Evolutionary conservation across 2,329 filamentous ascomycete species (phyloP), one percentile per base, ranked within the genome.

Genomic region (Apiospora saccharicola): DNA sequence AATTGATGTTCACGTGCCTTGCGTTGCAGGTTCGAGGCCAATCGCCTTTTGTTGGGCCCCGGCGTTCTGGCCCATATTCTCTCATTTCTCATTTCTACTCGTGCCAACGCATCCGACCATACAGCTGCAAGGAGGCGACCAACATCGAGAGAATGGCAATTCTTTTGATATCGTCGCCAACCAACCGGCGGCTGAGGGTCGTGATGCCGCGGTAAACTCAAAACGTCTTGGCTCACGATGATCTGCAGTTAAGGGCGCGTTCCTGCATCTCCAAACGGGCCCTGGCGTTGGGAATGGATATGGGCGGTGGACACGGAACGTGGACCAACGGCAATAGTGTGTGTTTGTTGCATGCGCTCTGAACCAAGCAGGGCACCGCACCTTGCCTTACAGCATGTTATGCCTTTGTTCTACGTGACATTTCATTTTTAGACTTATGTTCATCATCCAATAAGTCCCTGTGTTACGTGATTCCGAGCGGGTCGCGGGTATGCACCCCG

Each of bases 231-330:
- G 53, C 53, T 61, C 34, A 22, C 26, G 26, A 61, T 61, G 53
- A 37, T 61, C 53, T 61, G 53, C 53, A 37, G 53, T 34, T 61
- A 16, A 61, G 53, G 57, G 12, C 57, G 19, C 57, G 57, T 37
- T 64, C 57, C 57, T 64, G 57, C 57, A 41, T 64, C 57, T 41
- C 57, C 30, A 64, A 64, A 64, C 57, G 34, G 57, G 57, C 19
- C 57, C 57, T 64, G 57, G 57, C 57, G 34, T 37, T 37, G 10
- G 37, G 16, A 13, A 64, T 64, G 57, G 53, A 37, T 61, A 19
- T 61, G 53, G 53, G 19, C 16, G 34, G 53, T 34, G 53, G 53
- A 30, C 57, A 41, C 57, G 34, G 57, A 41, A 37, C 57, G 57
- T 64, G 57, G 57, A 41, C 57, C 57, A 64, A 64, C 34, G 24